Base-by-base conservation (phyloP, 2,329 filamentous ascomycete species). In the Fusarium denticulatum region DNA sequence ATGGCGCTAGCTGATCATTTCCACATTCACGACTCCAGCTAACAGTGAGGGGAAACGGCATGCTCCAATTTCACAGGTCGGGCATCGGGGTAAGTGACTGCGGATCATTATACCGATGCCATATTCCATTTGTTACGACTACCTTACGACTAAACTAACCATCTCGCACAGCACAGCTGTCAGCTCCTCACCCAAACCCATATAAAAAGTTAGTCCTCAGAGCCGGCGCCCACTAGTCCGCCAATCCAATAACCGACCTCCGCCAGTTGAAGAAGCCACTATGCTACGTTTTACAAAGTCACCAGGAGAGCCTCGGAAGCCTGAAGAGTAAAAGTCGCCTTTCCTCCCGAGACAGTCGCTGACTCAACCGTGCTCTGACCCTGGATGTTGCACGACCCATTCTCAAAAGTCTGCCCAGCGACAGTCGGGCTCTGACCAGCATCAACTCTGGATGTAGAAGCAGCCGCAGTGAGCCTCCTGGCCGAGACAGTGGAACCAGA, bases 161-260 rank as follows among this genome's bases (percentile, higher is more conserved):
- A 47, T n/a, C 1, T 32, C 11, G 6, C 26, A 9, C 11, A 16
- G 7, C 20, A 12, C 14, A 32, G 4, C 47, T 5, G 10, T 22
- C 11, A 5, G 7, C 3, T 3, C 4, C 6, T 2, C 24, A 7
- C 2, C 6, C 22, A 3, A 14, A 5, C 22, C 7, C 28, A 49
- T 14, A 3, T 15, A 6, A n/a, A 32, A 9, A 2, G 3, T 6
- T 5, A 32, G 22, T 20, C 3, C n/a, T 18, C 11, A 32, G 7
- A 32, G 22, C 7, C 0, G 3, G 22, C 11, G 22, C 22, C 0
- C 22, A 1, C 12, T 5, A 24, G 30, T 11, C 30, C 2, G 1
- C 15, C 0, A 3, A 5, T n/a, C 4, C 22, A n/a, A 24, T 6
- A 3, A 18, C 15, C 12, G 30, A 32, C 30, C 12, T 32, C 30